phyloP scores from a whole-genome alignment of 306 rosid species.

The Citrullus amarus region DNA sequence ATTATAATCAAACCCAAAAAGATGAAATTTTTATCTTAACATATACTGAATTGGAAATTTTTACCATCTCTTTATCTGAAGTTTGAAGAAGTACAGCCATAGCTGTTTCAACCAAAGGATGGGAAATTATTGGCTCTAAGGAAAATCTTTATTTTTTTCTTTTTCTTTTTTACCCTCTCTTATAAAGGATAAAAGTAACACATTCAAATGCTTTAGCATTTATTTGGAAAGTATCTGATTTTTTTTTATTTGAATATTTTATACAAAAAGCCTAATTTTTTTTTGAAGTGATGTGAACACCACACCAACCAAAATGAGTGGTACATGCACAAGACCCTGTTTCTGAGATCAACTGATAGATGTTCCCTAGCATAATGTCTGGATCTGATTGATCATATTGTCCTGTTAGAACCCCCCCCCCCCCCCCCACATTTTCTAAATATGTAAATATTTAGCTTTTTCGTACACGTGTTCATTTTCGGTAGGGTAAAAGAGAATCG shows the following conservation, averaged over 20 bases:
- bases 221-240: neutral
- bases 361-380: constrained; percentile 9
- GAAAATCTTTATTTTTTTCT: too few relatives aligned
- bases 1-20: neutral
- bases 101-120: neutral
- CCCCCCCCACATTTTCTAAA: neutral
- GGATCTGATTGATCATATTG: constrained; percentile 11
- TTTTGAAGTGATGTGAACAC: constrained; percentile 7
- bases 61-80: neutral
- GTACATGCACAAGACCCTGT: constrained; percentile 13
- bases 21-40: neutral
- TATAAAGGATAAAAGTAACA: neutral
- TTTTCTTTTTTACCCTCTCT: neutral
- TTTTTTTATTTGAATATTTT: neutral
- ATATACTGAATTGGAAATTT: neutral
- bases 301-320: constrained; percentile 14
- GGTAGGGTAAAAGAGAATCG: neutral
- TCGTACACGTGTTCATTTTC: neutral
- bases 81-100: neutral
- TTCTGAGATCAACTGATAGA: constrained; percentile 1
- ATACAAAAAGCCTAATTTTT: neutral
- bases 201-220: neutral
- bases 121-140: neutral
- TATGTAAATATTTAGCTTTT: neutral
- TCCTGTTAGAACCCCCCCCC: neutral